phyloP scores from a whole-genome alignment of 2,329 filamentous ascomycete species.

The Neofusicoccum laricinum region DNA sequence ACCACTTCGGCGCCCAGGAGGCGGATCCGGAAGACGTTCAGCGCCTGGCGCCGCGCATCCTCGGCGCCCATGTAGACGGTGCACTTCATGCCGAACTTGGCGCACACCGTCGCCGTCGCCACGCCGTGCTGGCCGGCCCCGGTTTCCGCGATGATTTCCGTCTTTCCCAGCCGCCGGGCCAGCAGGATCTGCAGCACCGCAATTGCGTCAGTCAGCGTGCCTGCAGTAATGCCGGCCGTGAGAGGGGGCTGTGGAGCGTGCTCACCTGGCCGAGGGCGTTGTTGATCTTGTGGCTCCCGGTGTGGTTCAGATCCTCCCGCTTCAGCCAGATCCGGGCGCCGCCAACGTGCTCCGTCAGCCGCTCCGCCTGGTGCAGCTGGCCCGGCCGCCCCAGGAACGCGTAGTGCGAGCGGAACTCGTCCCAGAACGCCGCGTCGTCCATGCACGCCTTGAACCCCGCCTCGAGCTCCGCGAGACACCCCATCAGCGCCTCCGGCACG shows the following conservation, averaged over 20 bases:
- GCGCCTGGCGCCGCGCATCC: constrained; percentile 89
- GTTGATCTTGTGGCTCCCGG: constrained; percentile 99
- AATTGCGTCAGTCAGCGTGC: background rate
- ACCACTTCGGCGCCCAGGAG: constrained; percentile 90
- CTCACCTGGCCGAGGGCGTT: constrained; percentile 84
- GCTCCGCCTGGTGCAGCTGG: constrained; percentile 82
- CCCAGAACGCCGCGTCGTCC: constrained; percentile 90
- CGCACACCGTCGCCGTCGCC: constrained; percentile 93
- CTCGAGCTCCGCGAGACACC: constrained; percentile 87
- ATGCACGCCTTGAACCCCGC: constrained; percentile 83
- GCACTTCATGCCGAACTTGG: constrained; percentile 97
- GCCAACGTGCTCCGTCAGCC: constrained; percentile 82
- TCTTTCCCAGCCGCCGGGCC: constrained; percentile 84
- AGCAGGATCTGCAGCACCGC: constrained; percentile 57
- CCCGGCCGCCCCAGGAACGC: constrained; percentile 95
- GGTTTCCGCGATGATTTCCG: constrained; percentile 94
- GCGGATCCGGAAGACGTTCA: constrained; percentile 99
- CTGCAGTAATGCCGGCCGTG: background rate
- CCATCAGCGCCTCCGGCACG: constrained; percentile 96
- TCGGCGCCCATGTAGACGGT: constrained; percentile 98
- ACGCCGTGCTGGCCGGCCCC: constrained; percentile 98
- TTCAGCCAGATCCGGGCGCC: constrained; percentile 98
- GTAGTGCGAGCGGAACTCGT: constrained; percentile 93
- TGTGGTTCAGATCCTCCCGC: constrained; percentile 96
- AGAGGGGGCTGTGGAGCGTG: background rate